Base-by-base conservation (phyloP, 1,284 basidiomycete species). In the Leccinum pallidistipes region DNA sequence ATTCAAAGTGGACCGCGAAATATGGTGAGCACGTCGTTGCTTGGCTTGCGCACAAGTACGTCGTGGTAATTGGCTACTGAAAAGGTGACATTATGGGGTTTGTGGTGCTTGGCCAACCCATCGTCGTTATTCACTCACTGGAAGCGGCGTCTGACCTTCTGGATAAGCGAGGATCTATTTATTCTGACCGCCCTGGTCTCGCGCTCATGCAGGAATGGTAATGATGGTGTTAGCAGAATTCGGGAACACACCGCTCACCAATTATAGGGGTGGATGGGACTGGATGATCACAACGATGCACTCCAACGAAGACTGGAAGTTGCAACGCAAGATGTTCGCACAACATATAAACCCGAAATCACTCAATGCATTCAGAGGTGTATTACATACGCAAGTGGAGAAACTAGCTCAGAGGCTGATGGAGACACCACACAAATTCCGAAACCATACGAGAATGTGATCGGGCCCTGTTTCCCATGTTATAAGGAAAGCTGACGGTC, bases 211-310 rank as follows among this genome's bases (percentile, higher is more conserved):
- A 53, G 14, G 50, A 59, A 59, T 60, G 59, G 59, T 60, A 40
- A 29, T 5, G 7, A n/a, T n/a, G n/a, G 12, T 36, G 29, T 34
- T 8, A 18, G 5, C 16, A 14, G 24, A 50, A 2, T 34, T 1
- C n/a, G 9, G 2, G 50, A 27, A 32, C 12, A 9, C 8, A 27
- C 5, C 36, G 11, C 59, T 60, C 38, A 60, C 38, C 9, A 31
- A 49, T 16, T 16, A 29, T 29, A 60, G 56, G 59, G 59, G 59
- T 29, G 59, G 59, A 12, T 60, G 59, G 59, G 57, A 60, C 4
- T 60, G 59, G 59, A 60, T 60, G 59, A 43, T 53, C 31, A 60
- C 59, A 38, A 59, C 59, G 11, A 38, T 59, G 59, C 59, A 43
- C 14, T 18, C 57, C 16, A 8, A 40, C 8, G 57, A 51, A 16